Base-by-base conservation (phyloP, 2,329 filamentous ascomycete genomes). In the Botrytis sinoallii region DNA sequence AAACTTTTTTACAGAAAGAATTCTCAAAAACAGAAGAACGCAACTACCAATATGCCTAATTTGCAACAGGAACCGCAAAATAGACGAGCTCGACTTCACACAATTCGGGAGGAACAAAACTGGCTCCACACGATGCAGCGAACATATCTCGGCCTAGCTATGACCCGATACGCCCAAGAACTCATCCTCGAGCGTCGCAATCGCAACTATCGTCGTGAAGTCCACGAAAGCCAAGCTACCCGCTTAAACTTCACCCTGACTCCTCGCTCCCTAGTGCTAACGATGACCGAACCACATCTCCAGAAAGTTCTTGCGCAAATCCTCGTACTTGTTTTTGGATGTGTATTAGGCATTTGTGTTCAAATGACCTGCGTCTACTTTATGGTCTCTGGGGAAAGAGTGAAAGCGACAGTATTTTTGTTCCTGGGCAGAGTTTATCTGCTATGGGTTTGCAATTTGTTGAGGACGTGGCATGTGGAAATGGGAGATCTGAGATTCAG, bases 191-290 rank as follows among this genome's bases (percentile, higher is more conserved):
- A 61, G 25, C 22, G 35, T 38, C 6, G 22, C 35, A 35, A 25
- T 8, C 35, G 7, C 1, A 61, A 25, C 32, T 22, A 16, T 38
- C 20, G 12, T 25, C 35, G 25, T 38, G 12, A 40, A 7, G 9
- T 25, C 0, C 38, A 61, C 1, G 2, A 61, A 8, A 2, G 0
- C 12, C 20, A 25, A 12, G n/a, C 4, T 3, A 12, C 35, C 35
- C 35, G 10, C 25, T 38, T 61, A 40, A 61, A 61, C 3, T n/a
- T 61, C 35, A n/a, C 4, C 20, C 32, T 14, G 7, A 16, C 12
- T 12, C 12, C 22, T 5, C 22, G 59, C 59, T 40, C 59, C 16
- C 35, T 61, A 8, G 8, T 61, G 3, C 22, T 61, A 8, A 40
- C 59, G 22, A n/a, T 38, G 14, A 40, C 59, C 59, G 12, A n/a